Evolutionary conservation across 495 filamentous ascomycete species (phyloP).

Genomic region (Lindgomyces ingoldianus): DNA sequence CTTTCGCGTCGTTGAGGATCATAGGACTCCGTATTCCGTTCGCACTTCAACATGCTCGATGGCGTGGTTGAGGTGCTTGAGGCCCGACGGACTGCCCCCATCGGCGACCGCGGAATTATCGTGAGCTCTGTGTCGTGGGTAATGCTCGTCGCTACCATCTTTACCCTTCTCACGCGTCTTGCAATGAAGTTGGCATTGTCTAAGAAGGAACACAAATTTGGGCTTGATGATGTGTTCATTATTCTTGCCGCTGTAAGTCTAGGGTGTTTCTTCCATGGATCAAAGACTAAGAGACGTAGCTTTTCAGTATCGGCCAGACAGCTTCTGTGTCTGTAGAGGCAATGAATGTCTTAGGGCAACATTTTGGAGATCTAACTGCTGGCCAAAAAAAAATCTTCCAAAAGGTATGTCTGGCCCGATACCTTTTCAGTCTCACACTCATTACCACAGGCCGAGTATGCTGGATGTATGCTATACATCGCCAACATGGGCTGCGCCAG

Average conservation of each 20-base stretch:
- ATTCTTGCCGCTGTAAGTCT: constrained; percentile 25
- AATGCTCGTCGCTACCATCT: constrained; percentile 14
- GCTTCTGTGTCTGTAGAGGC: constrained; percentile 19
- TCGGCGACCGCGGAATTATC: constrained; percentile 22
- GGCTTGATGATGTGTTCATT: constrained; percentile 27
- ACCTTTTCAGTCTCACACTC: background rate
- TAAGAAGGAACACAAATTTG: constrained; percentile 9
- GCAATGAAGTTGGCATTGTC: constrained; percentile 24
- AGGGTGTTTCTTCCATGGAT: background rate
- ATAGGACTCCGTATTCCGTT: constrained; percentile 1
- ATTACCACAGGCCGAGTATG: constrained; percentile 27
- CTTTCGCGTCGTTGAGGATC: constrained; percentile 10
- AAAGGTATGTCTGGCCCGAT: constrained; percentile 10
- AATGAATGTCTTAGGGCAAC: constrained; percentile 17
- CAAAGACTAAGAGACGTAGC: constrained; percentile 13
- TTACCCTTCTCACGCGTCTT: constrained; percentile 16
- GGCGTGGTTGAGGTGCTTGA: constrained; percentile 20
- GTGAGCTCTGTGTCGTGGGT: constrained; percentile 29
- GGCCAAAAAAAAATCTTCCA: constrained; percentile 20
- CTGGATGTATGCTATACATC: constrained; percentile 28
- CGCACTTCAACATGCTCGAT: constrained; percentile 26
- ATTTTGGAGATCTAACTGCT: background rate
- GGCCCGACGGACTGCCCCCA: constrained; percentile 6
- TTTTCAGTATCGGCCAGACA: constrained; percentile 31
- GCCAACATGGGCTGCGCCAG: constrained; percentile 32